These are phyloP conservation scores for Clonostachys solani DNA, from an alignment of 2,329 filamentous ascomycete genomes.

Conservation along the genomic window DNA sequence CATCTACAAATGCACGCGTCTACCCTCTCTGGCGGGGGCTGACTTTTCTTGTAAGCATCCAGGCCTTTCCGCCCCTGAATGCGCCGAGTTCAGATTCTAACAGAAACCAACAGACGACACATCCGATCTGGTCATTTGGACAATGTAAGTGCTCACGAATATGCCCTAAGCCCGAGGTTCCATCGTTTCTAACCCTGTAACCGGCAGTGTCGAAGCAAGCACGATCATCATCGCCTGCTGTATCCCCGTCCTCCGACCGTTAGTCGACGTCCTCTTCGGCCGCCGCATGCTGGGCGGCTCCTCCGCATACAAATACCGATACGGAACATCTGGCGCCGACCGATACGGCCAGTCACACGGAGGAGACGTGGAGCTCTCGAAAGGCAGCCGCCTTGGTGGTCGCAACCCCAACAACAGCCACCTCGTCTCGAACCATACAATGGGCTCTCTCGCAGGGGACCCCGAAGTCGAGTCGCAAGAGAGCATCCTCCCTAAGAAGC, in stretches of 20 bases:
- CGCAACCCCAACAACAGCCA: too few relatives aligned
- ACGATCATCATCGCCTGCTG: slow-evolving; percentile 3
- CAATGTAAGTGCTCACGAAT: slow-evolving; percentile 20
- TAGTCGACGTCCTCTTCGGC: slow-evolving; percentile 1
- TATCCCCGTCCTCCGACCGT: slow-evolving; percentile 1
- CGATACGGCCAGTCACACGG: too few relatives aligned
- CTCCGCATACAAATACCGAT: too few relatives aligned
- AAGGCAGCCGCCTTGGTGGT: too few relatives aligned
- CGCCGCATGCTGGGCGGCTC: not conserved
- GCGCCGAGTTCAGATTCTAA: not conserved
- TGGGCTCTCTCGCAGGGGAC: too few relatives aligned
- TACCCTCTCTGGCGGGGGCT: slow-evolving; percentile 14
- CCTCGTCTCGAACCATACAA: too few relatives aligned
- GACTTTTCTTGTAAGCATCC: slow-evolving; percentile 16
- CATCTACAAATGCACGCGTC: slow-evolving; percentile 21
- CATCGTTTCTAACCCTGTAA: not conserved
- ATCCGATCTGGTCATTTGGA: slow-evolving; percentile 29
- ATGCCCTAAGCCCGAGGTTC: not conserved
- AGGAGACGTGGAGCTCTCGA: too few relatives aligned
- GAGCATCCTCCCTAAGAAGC: too few relatives aligned
- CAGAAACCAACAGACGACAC: slow-evolving; percentile 2
- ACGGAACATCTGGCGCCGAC: too few relatives aligned
- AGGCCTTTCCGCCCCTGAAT: not conserved
- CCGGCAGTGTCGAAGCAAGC: slow-evolving; percentile 2
- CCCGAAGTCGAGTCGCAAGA: too few relatives aligned